Base-by-base conservation (phyloP, 176 grass and related monocot genomes). In the Eremochloa ophiuroides region DNA sequence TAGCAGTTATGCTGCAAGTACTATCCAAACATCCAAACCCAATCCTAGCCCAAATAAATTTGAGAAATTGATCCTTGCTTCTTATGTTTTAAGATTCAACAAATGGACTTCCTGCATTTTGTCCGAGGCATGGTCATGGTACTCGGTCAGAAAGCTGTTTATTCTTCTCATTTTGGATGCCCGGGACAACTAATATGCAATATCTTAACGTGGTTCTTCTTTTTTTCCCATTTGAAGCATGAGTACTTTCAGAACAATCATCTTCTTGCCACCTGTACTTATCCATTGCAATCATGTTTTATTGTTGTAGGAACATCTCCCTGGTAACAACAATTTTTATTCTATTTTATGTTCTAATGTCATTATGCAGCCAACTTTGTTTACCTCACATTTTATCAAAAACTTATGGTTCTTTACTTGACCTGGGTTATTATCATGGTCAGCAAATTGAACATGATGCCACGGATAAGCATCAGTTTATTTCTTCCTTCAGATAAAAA, bases 61-160 rank as follows among this genome's bases (percentile, higher is more conserved):
- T 40, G 75, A 69, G 48, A 31, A 64, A 77, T 60, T 51, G 16
- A 50, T 69, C 13, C 63, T 85, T 77, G 30, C 16, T 59, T 13
- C 58, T 83, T 75, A 17, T 31, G 60, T 85, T 71, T 79, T 60
- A 26, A 44, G 37, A 71, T 64, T 39, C 65, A 78, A 31, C 53
- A 42, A 73, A 85, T 85, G 42, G 62, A 44, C 39, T 43, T 18
- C 66, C 43, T 80, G 76, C 58, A 65, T 14, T 66, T 56, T 73
- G 23, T 42, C 64, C n/a, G 53, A 11, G 76, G 25, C 50, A 33
- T 41, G 59, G 40, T 44, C 2, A 20, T 34, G 27, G 40, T 70
- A 38, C 50, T 80, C 20, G 16, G 55, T 66, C 33, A 58, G 44
- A 80, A 41, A 20, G 18, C 44, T 29, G 2, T 56, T 65, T 47